Evolutionary conservation across 352 stramenopile genomes (phyloP).

Genomic region (Pythium sukuiense): DNA sequence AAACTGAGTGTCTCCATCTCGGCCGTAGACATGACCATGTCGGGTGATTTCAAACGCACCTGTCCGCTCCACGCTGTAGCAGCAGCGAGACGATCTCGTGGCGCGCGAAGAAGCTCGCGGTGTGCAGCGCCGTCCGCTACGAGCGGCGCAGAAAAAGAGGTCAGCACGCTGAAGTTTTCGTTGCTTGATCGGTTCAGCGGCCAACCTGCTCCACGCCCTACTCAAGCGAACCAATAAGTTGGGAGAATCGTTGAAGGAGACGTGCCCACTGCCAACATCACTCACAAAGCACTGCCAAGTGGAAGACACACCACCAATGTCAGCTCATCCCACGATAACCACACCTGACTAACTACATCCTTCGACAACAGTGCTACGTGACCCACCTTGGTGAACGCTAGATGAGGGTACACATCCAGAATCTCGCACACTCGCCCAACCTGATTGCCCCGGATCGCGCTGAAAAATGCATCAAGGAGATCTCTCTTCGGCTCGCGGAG

Average conservation of each 20-base stretch:
- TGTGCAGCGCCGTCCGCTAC: slow-evolving; percentile 59
- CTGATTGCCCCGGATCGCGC: slow-evolving; percentile 25
- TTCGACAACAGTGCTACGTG: no score
- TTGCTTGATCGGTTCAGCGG: slow-evolving; percentile 11
- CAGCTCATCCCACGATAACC: no score
- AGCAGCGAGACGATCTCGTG: slow-evolving; percentile 52
- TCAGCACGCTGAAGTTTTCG: slow-evolving; percentile 3
- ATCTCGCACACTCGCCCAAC: slow-evolving; percentile 12
- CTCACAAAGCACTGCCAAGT: slow-evolving; percentile 30
- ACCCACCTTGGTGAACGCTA: slow-evolving; percentile 29
- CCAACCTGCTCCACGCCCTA: slow-evolving; percentile 24
- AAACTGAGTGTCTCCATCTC: background rate
- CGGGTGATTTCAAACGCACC: slow-evolving; percentile 29
- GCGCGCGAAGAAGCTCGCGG: slow-evolving; percentile 66
- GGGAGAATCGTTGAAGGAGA: slow-evolving; percentile 4
- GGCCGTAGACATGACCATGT: background rate
- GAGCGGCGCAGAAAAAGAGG: background rate
- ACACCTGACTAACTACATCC: no score
- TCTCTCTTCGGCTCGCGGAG: slow-evolving; percentile 5
- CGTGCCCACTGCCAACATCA: slow-evolving; percentile 2
- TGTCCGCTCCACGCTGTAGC: slow-evolving; percentile 57
- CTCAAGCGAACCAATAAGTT: background rate
- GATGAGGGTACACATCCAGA: slow-evolving; percentile 24
- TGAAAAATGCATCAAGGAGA: slow-evolving; percentile 14
- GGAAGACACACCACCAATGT: background rate